These are phyloP conservation scores for Eucalyptus urophylla DNA, from an alignment of 345 rosid species.

Conservation along the genomic window DNA sequence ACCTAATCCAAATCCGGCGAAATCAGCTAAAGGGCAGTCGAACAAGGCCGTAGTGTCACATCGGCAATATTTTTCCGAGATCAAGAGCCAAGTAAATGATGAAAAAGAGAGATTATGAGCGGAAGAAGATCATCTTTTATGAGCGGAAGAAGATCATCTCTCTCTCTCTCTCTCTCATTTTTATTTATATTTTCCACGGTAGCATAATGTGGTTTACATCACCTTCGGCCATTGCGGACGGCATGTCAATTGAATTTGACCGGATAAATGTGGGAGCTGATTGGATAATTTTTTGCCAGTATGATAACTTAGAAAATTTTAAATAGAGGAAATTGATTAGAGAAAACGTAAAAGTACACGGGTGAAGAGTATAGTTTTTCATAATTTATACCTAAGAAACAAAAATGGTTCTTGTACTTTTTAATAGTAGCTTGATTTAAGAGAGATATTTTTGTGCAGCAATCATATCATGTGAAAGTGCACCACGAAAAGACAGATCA, in stretches of 20 bases:
- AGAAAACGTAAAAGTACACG: not conserved
- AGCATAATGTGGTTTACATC: not conserved
- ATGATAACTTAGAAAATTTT: not conserved
- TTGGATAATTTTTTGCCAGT: not conserved
- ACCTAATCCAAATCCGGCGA: not conserved
- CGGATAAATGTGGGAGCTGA: not conserved
- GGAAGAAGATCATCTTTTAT: not conserved
- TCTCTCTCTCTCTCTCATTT: no score
- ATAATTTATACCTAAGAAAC: not conserved
- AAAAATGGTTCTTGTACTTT: not conserved
- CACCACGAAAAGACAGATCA: fast-evolving
- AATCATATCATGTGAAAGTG: not conserved
- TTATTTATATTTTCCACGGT: not conserved
- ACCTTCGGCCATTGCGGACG: not conserved
- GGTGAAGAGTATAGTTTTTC: not conserved
- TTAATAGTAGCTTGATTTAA: not conserved
- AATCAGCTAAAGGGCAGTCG: not conserved
- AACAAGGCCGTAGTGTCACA: not conserved
- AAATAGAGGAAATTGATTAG: not conserved
- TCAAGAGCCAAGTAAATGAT: not conserved
- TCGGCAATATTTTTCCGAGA: not conserved
- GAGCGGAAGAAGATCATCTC: no score
- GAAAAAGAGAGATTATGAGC: not conserved
- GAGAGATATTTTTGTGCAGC: not conserved
- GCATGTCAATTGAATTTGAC: not conserved